These are phyloP conservation scores for Diddensiella caesifluorescens DNA, from an alignment of 805 yeast species.

Conservation along the genomic window DNA sequence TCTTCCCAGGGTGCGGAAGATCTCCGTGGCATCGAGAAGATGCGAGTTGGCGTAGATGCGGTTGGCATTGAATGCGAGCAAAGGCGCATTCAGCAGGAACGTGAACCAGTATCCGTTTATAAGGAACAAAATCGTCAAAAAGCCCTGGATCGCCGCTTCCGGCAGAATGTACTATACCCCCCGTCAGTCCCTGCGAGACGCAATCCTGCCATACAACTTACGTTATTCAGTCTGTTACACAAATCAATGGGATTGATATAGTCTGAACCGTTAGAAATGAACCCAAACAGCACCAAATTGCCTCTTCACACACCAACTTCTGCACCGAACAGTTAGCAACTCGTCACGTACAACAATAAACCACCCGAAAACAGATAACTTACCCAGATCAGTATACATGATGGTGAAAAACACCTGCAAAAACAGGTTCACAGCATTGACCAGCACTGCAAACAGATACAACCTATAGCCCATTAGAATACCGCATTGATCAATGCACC, in stretches of 20 bases:
- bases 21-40: conserved; percentile 93
- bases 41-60: conserved; percentile 76
- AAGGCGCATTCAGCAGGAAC: conserved; percentile 74
- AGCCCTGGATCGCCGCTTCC: conserved; percentile 73
- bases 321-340: conserved; percentile 7
- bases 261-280: conserved; percentile 47
- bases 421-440: conserved; percentile 83
- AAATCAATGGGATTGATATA: conserved; percentile 96
- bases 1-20: conserved; percentile 82
- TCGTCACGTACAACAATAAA: background rate
- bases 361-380: conserved; percentile 14
- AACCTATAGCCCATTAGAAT: conserved; percentile 23
- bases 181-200: background rate
- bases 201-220: conserved; percentile 14
- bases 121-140: conserved; percentile 63
- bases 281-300: background rate
- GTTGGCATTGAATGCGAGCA: conserved; percentile 77
- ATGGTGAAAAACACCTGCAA: conserved; percentile 92
- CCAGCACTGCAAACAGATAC: conserved; percentile 54
- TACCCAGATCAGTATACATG: conserved; percentile 84
- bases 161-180: conserved; percentile 62
- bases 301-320: conserved; percentile 14
- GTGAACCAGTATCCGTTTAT: conserved; percentile 91
- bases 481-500: background rate
- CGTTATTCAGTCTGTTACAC: conserved; percentile 80